Percentiles rank a stretch among this genome's conserved stretches.
phyloP scores from a whole-genome alignment of 495 filamentous ascomycete genomes.

The Aspergillus bridgeri region DNA sequence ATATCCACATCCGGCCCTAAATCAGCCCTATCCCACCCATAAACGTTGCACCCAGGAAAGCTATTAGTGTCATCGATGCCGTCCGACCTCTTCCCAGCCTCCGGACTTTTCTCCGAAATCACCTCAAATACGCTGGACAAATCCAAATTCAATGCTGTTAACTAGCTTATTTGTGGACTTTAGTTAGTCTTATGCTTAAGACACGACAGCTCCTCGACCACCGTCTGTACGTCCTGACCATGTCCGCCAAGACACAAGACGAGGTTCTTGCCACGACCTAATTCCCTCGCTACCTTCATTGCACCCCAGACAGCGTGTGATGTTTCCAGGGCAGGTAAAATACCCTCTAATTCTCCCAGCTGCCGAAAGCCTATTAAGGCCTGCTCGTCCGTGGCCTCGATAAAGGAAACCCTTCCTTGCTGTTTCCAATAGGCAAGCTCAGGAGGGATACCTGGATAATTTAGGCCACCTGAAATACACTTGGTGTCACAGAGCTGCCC shows the following conservation, averaged over 20 bases:
- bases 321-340: slow-evolving; percentile 92
- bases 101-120: no score
- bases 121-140: no score
- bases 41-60: no score
- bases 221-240: no score
- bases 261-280: slow-evolving; percentile 82
- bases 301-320: slow-evolving; percentile 89
- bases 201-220: no score
- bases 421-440: slow-evolving; percentile 94
- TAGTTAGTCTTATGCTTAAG: no score
- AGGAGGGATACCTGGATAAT: slow-evolving; percentile 95
- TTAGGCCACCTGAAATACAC: slow-evolving; percentile 90
- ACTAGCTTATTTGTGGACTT: no score
- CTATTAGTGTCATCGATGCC: no score
- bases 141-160: no score
- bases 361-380: slow-evolving; percentile 86
- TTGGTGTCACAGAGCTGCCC: slow-evolving; percentile 94
- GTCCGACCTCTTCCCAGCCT: no score
- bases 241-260: slow-evolving; percentile 92
- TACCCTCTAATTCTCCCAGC: slow-evolving; percentile 82
- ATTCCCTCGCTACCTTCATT: slow-evolving; percentile 83
- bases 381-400: slow-evolving; percentile 87
- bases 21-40: no score
- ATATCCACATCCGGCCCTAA: no score
- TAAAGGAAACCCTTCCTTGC: slow-evolving; percentile 74